Evolutionary conservation across 805 yeast genomes (phyloP), one percentile per base, ranked within the genome.

Genomic region (Wickerhamiella occidentalis): DNA sequence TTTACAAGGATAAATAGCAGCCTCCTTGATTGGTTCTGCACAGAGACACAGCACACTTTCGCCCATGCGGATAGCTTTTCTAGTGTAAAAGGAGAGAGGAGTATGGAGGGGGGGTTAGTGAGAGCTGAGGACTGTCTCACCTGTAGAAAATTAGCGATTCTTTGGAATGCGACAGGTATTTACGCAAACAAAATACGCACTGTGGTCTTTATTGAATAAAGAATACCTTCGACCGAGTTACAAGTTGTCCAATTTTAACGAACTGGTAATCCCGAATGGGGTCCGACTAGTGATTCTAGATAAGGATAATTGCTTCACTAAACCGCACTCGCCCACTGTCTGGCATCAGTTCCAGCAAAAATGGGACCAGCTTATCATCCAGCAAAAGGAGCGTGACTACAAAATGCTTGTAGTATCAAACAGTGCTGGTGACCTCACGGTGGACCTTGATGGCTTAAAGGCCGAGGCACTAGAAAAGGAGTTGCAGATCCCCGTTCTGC

Each of bases 301-400:
- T 61, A 92, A 92, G 63, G 98, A 92, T 66, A 92, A 92, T 64
- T 90, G 97, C 61, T 84, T 92, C 62, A 94, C 98, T 4, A 74
- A 76, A 51, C 88, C 88, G 30, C 83, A 85, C 49, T 83, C 79
- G 52, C 82, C 80, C 52, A 74, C 77, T 51, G 83, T 90, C 1
- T 87, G 85, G 84, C 86, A 84, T 0, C 83, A 68, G 1, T 88
- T 87, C 46, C 36, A 60, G 56, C 64, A 63, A 8, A 65, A 69
- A 40, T 86, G 92, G 86, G 37, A 44, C 19, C 42, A 42, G 4
- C 46, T 51, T 18, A 22, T 54, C 7, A 17, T 13, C 5, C 64
- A 67, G 5, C 56, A 61, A n/a, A 64, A 85, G 45, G 69, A 70
- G 40, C 56, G 64, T n/a, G 56, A 64, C 1, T 85, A 81, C 58